phyloP scores from a whole-genome alignment of 2,329 filamentous ascomycete species.

The Ophiocordyceps australis region DNA sequence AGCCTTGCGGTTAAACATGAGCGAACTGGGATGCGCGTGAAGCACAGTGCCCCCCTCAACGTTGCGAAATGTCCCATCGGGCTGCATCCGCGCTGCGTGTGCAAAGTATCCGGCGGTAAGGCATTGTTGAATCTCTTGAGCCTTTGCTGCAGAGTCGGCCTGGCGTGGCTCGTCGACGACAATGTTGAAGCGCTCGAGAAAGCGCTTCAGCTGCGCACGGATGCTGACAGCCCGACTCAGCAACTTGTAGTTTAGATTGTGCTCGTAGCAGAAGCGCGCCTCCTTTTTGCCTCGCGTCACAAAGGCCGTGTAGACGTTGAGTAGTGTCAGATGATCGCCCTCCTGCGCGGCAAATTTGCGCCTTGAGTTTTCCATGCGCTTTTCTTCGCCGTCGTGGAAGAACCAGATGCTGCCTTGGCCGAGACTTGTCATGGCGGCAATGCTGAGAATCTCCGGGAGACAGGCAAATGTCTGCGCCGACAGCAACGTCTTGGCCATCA shows the following conservation, averaged over 20 bases:
- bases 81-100: constrained; percentile 83
- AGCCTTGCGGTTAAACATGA: constrained; percentile 93
- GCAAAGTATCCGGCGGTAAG: constrained; percentile 84
- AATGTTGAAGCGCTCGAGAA: constrained; percentile 72
- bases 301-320: constrained; percentile 89
- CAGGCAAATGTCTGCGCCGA: constrained; percentile 59
- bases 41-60: constrained; percentile 64
- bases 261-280: constrained; percentile 69
- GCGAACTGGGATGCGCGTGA: constrained; percentile 75
- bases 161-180: constrained; percentile 44
- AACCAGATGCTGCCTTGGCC: constrained; percentile 76
- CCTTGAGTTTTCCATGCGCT: constrained; percentile 52
- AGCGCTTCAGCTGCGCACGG: constrained; percentile 68
- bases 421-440: constrained; percentile 84
- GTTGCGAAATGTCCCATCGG: constrained; percentile 76
- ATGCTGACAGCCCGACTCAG: constrained; percentile 73
- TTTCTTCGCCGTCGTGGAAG: constrained; percentile 59
- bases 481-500: constrained; percentile 83
- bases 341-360: constrained; percentile 81
- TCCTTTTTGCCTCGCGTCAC: constrained; percentile 69
- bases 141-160: constrained; percentile 18
- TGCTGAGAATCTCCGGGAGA: constrained; percentile 70
- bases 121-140: constrained; percentile 66
- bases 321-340: constrained; percentile 79
- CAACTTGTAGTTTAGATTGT: constrained; percentile 73